phyloP scores from a whole-genome alignment of 2,329 filamentous ascomycete species.

The Neofusicoccum sp. region DNA sequence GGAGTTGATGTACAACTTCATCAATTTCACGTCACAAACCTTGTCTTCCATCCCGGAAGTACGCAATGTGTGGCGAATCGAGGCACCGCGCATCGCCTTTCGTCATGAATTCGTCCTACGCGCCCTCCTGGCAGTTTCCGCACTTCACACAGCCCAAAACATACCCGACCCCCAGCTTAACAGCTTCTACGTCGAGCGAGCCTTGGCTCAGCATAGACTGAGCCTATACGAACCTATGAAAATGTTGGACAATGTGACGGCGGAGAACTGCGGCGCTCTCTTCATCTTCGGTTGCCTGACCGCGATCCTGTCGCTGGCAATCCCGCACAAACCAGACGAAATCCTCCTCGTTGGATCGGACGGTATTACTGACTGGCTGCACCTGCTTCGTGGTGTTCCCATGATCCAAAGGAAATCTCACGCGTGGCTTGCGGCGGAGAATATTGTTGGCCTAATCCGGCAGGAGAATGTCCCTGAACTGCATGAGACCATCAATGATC shows the following conservation, averaged over 20 bases:
- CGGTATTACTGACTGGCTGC: conserved; percentile 6
- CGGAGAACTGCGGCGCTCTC: not conserved
- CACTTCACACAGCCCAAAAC: conserved; percentile 45
- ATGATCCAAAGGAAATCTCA: not conserved
- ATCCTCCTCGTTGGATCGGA: conserved; percentile 1
- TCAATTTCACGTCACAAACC: conserved; percentile 33
- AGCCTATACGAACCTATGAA: conserved; percentile 1
- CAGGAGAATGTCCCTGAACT: not conserved
- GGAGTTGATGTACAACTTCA: conserved; percentile 37
- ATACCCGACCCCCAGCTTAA: conserved; percentile 23
- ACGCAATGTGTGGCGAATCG: conserved; percentile 27
- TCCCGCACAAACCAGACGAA: conserved; percentile 1
- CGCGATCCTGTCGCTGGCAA: not conserved
- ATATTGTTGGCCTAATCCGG: conserved; percentile 3
- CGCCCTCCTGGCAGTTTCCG: conserved; percentile 46
- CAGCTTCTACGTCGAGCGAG: not conserved
- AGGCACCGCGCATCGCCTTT: conserved; percentile 40
- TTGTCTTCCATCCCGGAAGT: conserved; percentile 27
- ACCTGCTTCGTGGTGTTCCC: conserved; percentile 4
- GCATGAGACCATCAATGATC: not conserved
- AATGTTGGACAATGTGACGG: not conserved
- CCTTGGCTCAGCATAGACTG: not conserved
- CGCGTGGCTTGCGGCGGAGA: not conserved
- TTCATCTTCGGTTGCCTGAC: conserved; percentile 8
- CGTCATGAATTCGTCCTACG: conserved; percentile 48